These are phyloP conservation scores for Platismatia glauca DNA, from an alignment of 495 filamentous ascomycete genomes.

Conservation along the genomic window DNA sequence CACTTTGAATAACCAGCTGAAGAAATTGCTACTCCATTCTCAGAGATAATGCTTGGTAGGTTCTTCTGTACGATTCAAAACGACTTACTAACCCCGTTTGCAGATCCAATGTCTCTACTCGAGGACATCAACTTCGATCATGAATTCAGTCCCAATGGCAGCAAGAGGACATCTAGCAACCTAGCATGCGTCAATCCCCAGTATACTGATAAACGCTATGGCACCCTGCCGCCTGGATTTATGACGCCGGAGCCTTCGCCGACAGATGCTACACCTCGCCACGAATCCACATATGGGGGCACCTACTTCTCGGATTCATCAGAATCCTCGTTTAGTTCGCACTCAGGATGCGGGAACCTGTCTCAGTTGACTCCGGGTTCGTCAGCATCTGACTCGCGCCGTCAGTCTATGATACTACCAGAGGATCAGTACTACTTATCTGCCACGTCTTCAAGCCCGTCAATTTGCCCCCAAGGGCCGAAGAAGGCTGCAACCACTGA, in stretches of 20 bases:
- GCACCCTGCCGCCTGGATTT: background rate
- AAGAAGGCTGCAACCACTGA: background rate
- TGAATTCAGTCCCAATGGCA: background rate
- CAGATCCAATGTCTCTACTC: background rate
- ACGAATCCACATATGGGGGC: background rate
- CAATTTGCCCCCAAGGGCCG: background rate
- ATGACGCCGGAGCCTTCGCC: background rate
- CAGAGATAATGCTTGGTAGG: background rate
- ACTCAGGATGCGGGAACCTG: conserved; percentile 1
- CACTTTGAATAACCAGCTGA: background rate
- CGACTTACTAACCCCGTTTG: background rate
- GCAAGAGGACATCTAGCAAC: background rate
- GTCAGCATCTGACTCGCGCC: conserved; percentile 9
- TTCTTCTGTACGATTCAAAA: background rate
- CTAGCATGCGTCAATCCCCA: conserved; percentile 7
- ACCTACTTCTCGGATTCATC: conserved; percentile 3
- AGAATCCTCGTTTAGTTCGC: conserved; percentile 1
- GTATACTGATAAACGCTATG: conserved; percentile 1
- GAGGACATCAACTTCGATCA: background rate
- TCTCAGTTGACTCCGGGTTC: background rate
- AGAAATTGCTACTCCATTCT: no score
- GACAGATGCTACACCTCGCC: background rate
- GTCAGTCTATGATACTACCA: conserved; percentile 7
- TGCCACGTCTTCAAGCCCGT: background rate
- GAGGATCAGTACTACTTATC: conserved; percentile 8